Evolutionary conservation across 2,329 filamentous ascomycete species (phyloP).

Genomic region (Shiraia sp.): DNA sequence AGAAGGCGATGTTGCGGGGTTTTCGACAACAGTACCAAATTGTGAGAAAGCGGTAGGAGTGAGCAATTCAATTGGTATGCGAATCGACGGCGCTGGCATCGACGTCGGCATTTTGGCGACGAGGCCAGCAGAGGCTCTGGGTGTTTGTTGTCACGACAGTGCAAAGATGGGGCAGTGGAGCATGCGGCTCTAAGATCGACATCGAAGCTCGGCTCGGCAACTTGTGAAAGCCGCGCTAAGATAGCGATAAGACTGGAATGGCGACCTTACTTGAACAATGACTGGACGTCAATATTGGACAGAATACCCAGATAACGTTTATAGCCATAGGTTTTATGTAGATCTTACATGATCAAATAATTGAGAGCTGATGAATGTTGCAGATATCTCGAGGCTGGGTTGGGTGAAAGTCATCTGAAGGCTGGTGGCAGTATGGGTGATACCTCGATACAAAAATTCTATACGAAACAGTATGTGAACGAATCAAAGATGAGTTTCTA

Average conservation of each 20-base stretch:
- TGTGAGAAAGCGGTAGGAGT: constrained; percentile 69
- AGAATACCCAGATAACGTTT: too few species aligned
- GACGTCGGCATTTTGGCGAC: constrained; percentile 41
- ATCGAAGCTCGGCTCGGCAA: constrained; percentile 5
- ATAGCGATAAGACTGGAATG: constrained; percentile 17
- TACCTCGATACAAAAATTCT: too few species aligned
- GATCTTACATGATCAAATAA: too few species aligned
- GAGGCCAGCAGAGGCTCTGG: not conserved
- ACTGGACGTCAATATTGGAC: too few species aligned
- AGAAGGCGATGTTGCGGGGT: constrained; percentile 61
- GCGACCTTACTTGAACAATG: too few species aligned
- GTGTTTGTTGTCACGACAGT: not conserved
- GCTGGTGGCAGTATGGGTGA: too few species aligned
- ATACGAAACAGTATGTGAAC: too few species aligned
- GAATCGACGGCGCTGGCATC: constrained; percentile 45
- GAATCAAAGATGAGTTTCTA: too few species aligned
- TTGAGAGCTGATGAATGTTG: too few species aligned
- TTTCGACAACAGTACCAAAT: constrained; percentile 83
- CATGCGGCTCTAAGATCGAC: constrained; percentile 7
- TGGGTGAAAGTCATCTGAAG: not conserved
- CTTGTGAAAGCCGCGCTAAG: constrained; percentile 19
- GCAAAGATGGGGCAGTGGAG: constrained; percentile 10
- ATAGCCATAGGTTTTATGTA: too few species aligned
- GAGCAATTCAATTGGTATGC: constrained; percentile 66
- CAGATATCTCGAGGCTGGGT: not conserved